phyloP scores from a whole-genome alignment of 371 early-diverging fungal genomes.

The Saksenaea vasiformis region DNA sequence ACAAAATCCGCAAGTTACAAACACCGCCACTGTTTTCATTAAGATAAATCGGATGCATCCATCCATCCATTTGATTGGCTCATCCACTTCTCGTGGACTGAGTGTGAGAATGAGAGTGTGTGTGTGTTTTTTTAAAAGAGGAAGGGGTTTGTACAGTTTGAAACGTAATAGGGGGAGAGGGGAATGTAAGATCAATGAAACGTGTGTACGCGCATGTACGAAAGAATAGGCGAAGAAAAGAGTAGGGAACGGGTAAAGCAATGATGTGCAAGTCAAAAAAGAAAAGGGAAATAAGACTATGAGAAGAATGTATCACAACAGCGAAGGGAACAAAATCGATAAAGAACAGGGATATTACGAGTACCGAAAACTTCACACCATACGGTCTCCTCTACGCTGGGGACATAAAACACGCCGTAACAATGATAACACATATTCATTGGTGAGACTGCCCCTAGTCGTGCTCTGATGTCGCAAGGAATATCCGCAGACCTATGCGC shows the following conservation, averaged over 20 bases:
- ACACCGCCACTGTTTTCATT: not conserved
- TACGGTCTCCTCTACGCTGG: conserved; percentile 22
- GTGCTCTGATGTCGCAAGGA: conserved; percentile 16
- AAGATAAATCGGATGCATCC: conserved; percentile 8
- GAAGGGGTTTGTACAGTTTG: not conserved
- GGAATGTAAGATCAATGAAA: not conserved
- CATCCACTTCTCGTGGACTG: conserved; percentile 1
- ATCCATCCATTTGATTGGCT: conserved; percentile 23
- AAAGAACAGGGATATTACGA: conserved; percentile 27
- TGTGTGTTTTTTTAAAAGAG: not conserved
- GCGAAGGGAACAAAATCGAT: conserved; percentile 36
- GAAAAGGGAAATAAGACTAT: not conserved
- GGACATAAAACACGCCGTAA: conserved; percentile 14
- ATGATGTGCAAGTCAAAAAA: no score
- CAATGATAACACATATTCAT: conserved; percentile 33
- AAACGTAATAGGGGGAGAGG: not conserved
- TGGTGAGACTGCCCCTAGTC: conserved; percentile 19
- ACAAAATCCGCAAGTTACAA: not conserved
- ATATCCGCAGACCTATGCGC: conserved; percentile 8
- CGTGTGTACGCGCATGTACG: not conserved
- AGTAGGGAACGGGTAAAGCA: no score
- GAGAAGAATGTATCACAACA: conserved; percentile 16
- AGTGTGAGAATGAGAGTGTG: not conserved
- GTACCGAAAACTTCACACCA: conserved; percentile 29
- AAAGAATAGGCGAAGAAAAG: not conserved